Evolutionary conservation across 306 rosid genomes (phyloP).

Genomic region (Astragalus glycyphyllos): DNA sequence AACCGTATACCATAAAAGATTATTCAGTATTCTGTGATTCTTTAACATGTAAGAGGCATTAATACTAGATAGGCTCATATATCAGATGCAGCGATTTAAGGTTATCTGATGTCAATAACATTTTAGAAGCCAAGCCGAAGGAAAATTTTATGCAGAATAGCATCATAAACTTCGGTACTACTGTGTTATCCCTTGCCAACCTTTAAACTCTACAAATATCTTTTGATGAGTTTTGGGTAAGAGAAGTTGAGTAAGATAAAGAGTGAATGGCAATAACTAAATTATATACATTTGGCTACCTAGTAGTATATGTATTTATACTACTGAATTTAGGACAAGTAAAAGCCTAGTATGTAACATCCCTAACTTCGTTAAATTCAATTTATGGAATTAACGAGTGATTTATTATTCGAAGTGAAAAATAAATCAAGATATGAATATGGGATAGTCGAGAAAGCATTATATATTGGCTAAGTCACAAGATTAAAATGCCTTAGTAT

Average conservation of each 20-base stretch:
- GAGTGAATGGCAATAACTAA: not conserved
- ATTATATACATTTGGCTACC: slow-evolving; percentile 34
- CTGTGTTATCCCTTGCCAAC: not conserved
- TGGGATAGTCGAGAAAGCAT: too few species aligned
- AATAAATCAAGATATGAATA: too few species aligned
- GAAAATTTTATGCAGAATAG: slow-evolving; percentile 5
- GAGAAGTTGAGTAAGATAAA: slow-evolving; percentile 15
- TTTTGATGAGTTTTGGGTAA: not conserved
- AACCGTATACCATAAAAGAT: too few species aligned
- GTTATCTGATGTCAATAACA: not conserved
- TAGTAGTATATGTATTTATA: not conserved
- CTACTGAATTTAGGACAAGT: slow-evolving; percentile 31
- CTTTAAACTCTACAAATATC: slow-evolving; percentile 8
- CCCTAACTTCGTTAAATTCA: too few species aligned
- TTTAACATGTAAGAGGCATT: slow-evolving; percentile 23
- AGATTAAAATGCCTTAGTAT: too few species aligned
- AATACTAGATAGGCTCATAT: not conserved
- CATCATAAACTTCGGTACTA: not conserved
- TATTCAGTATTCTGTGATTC: not conserved
- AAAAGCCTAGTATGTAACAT: not conserved
- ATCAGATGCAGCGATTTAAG: slow-evolving; percentile 3
- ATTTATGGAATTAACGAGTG: too few species aligned
- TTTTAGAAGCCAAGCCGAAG: not conserved
- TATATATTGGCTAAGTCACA: too few species aligned
- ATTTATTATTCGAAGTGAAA: too few species aligned